Conservation (phyloP, 257 asterid species). For the Forsythia suspensa region DNA sequence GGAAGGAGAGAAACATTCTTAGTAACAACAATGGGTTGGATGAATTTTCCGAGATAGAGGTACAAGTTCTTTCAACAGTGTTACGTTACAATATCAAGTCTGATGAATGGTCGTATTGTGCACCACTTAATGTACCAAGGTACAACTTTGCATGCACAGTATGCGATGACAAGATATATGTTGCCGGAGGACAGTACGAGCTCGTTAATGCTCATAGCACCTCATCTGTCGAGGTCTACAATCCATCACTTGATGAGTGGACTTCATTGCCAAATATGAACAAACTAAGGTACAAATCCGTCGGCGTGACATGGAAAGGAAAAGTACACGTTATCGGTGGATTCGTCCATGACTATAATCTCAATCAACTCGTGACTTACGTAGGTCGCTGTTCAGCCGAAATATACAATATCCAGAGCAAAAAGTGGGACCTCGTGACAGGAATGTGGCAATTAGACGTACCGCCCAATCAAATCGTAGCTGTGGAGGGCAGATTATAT, state of each 20-base stretch:
- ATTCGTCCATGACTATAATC: slow-evolving; percentile 34
- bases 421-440: slow-evolving; percentile 36
- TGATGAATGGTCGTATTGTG: slow-evolving; percentile 35
- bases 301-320: slow-evolving; percentile 51
- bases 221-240: slow-evolving; percentile 44
- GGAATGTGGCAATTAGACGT: slow-evolving; percentile 61
- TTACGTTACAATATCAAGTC: slow-evolving; percentile 26
- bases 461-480: slow-evolving; percentile 57
- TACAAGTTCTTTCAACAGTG: slow-evolving; percentile 32
- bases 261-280: slow-evolving; percentile 37
- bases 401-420: slow-evolving; percentile 33
- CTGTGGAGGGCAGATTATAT: slow-evolving; percentile 34
- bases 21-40: background rate
- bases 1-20: slow-evolving; percentile 17
- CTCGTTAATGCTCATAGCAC: slow-evolving; percentile 38
- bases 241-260: slow-evolving; percentile 36
- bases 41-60: slow-evolving; percentile 19
- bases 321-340: slow-evolving; percentile 55
- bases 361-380: slow-evolving; percentile 4
- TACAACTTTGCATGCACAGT: slow-evolving; percentile 50
- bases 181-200: slow-evolving; percentile 46
- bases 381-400: slow-evolving; percentile 49
- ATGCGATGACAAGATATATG: slow-evolving; percentile 40
- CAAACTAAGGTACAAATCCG: slow-evolving; percentile 45
- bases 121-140: slow-evolving; percentile 41